Evolutionary conservation across 2,329 filamentous ascomycete genomes (phyloP).

Genomic region (Arthrocladium fulminans): DNA sequence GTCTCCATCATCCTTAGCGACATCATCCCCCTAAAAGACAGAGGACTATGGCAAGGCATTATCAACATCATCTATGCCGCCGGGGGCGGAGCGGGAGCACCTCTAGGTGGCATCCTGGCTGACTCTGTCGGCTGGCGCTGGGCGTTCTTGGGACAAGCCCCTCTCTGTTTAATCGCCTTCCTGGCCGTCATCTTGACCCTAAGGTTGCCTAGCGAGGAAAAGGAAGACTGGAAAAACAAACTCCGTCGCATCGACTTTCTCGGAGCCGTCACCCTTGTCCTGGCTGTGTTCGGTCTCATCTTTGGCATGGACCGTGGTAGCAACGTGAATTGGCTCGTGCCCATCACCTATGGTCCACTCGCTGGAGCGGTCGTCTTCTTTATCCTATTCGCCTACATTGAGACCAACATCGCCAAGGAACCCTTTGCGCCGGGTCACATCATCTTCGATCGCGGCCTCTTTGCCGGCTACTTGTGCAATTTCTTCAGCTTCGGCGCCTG

Average conservation of each 20-base stretch:
- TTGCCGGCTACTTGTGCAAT: slow-evolving; percentile 61
- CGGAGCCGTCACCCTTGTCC: slow-evolving; percentile 58
- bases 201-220: slow-evolving; percentile 50
- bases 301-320: slow-evolving; percentile 64
- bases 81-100: slow-evolving; percentile 59
- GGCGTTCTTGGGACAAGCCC: slow-evolving; percentile 63
- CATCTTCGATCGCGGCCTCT: slow-evolving; percentile 58
- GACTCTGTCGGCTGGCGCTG: slow-evolving; percentile 69
- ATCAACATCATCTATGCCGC: slow-evolving; percentile 63
- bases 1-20: slow-evolving; percentile 42
- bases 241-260: slow-evolving; percentile 63
- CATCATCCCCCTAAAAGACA: slow-evolving; percentile 54
- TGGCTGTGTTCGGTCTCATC: slow-evolving; percentile 57
- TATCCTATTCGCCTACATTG: slow-evolving; percentile 58
- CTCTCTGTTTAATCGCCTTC: slow-evolving; percentile 59
- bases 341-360: slow-evolving; percentile 50
- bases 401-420: slow-evolving; percentile 57
- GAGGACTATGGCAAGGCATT: slow-evolving; percentile 65
- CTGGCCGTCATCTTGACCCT: slow-evolving; percentile 54
- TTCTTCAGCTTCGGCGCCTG: slow-evolving; percentile 60
- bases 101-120: slow-evolving; percentile 60
- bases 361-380: slow-evolving; percentile 52
- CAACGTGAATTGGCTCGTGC: slow-evolving; percentile 58
- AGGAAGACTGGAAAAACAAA: slow-evolving; percentile 57
- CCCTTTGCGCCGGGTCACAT: slow-evolving; percentile 69